Evolutionary conservation across 2,329 filamentous ascomycete species (phyloP).

Genomic region (Pseudocercospora macadamiae): DNA sequence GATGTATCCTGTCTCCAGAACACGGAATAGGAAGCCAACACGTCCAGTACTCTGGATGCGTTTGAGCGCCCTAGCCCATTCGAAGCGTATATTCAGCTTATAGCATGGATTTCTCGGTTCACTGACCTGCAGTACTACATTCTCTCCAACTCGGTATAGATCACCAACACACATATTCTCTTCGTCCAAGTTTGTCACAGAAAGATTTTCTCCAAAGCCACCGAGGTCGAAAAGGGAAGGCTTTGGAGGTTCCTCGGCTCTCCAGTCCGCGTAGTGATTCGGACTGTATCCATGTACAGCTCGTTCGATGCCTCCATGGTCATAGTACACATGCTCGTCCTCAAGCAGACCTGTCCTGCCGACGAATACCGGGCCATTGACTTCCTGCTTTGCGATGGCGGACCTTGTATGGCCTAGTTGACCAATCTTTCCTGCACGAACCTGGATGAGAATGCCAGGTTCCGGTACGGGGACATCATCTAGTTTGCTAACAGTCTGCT

Average conservation of each 20-base stretch:
- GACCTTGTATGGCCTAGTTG: conserved; percentile 7
- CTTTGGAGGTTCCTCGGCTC: conserved; percentile 52
- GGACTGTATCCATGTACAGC: conserved; percentile 62
- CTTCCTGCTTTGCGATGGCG: conserved; percentile 43
- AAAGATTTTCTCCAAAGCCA: conserved; percentile 65
- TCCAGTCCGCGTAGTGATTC: conserved; percentile 60
- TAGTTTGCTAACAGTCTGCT: neutral
- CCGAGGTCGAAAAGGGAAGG: conserved; percentile 56
- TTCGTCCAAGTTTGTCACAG: conserved; percentile 61
- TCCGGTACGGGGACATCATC: conserved; percentile 7
- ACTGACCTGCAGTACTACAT: conserved; percentile 59
- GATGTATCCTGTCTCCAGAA: conserved; percentile 49
- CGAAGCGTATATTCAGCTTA: conserved; percentile 66
- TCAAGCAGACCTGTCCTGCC: conserved; percentile 54
- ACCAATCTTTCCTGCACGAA: conserved; percentile 21
- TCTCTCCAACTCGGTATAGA: conserved; percentile 51
- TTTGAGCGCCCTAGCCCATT: conserved; percentile 17
- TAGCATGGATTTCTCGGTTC: conserved; percentile 66
- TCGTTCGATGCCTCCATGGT: conserved; percentile 65
- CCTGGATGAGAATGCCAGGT: conserved; percentile 16
- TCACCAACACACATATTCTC: conserved; percentile 67
- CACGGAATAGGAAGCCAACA: conserved; percentile 22
- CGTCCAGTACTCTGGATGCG: conserved; percentile 19
- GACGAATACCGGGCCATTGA: conserved; percentile 49
- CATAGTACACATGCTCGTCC: conserved; percentile 63